phyloP scores from a whole-genome alignment of 305 asterid genomes.

The Fraxinus floribunda region DNA sequence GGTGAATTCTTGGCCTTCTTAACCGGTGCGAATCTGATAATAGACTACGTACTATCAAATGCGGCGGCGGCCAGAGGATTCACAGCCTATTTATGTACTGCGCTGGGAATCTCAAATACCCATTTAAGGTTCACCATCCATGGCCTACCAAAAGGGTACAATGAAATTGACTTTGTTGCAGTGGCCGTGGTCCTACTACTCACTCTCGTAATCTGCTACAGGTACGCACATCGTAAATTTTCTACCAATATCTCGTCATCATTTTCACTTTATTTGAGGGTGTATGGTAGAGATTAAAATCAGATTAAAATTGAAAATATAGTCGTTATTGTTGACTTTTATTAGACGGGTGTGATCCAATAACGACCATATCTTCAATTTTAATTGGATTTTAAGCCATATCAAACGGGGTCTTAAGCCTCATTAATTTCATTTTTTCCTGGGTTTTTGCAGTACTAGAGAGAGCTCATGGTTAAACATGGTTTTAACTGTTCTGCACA shows the following conservation, averaged over 20 bases:
- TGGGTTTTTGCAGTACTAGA: conserved; percentile 53
- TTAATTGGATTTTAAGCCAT: too few relatives aligned
- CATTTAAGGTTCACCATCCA: conserved; percentile 50
- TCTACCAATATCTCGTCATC: not conserved
- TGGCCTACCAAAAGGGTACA: conserved; percentile 69
- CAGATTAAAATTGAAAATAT: too few relatives aligned
- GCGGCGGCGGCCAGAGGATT: conserved; percentile 93
- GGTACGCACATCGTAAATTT: conserved; percentile 39
- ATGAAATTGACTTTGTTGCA: conserved; percentile 73
- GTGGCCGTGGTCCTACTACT: conserved; percentile 65
- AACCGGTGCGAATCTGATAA: conserved; percentile 76
- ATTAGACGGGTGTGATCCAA: too few relatives aligned
- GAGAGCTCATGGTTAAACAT: conserved; percentile 82
- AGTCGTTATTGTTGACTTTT: too few relatives aligned
- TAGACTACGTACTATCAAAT: conserved; percentile 86
- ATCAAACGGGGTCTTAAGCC: too few relatives aligned
- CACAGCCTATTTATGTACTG: conserved; percentile 71
- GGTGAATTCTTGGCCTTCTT: conserved; percentile 78
- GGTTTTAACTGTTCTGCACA: conserved; percentile 64
- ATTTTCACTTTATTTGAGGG: not conserved
- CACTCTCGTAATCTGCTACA: conserved; percentile 79
- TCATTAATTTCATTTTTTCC: not conserved
- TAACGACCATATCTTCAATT: too few relatives aligned
- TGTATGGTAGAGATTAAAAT: too few relatives aligned
- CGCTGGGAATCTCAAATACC: conserved; percentile 51